Evolutionary conservation across 176 grass and related monocot species (phyloP).

Genomic region (Ensete ventricosum): DNA sequence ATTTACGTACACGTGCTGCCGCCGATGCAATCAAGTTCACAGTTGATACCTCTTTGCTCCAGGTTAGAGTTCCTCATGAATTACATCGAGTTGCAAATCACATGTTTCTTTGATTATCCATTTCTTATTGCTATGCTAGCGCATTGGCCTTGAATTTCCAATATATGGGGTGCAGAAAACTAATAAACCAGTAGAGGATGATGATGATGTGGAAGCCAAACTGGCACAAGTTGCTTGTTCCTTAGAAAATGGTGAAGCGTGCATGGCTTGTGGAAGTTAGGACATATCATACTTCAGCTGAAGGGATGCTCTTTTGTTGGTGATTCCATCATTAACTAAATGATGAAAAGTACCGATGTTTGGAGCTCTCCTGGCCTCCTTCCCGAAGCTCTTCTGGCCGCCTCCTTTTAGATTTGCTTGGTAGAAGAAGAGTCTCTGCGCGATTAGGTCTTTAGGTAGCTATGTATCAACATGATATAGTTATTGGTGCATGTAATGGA

Average conservation of each 20-base stretch:
- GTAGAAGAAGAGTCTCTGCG: too few relatives aligned
- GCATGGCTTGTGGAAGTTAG: slow-evolving; percentile 86
- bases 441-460: too few relatives aligned
- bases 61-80: slow-evolving; percentile 22
- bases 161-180: not conserved
- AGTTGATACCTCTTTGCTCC: slow-evolving; percentile 62
- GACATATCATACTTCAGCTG: not conserved
- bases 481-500: too few relatives aligned
- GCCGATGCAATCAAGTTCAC: slow-evolving; percentile 99
- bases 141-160: not conserved
- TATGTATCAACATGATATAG: too few relatives aligned
- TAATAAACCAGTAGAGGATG: slow-evolving; percentile 32
- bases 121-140: not conserved
- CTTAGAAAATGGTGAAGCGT: slow-evolving; percentile 81
- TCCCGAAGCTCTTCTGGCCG: too few relatives aligned
- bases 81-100: not conserved
- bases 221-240: slow-evolving; percentile 94
- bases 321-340: too few relatives aligned
- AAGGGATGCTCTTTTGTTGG: too few relatives aligned
- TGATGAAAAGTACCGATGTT: too few relatives aligned
- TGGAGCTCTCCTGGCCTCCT: too few relatives aligned
- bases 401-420: too few relatives aligned
- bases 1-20: slow-evolving; percentile 78
- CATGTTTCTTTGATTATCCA: not conserved
- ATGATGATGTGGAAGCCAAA: slow-evolving; percentile 65